These are phyloP conservation scores for Candida pseudoglaebosa DNA, from an alignment of 805 yeast species.

Conservation along the genomic window DNA sequence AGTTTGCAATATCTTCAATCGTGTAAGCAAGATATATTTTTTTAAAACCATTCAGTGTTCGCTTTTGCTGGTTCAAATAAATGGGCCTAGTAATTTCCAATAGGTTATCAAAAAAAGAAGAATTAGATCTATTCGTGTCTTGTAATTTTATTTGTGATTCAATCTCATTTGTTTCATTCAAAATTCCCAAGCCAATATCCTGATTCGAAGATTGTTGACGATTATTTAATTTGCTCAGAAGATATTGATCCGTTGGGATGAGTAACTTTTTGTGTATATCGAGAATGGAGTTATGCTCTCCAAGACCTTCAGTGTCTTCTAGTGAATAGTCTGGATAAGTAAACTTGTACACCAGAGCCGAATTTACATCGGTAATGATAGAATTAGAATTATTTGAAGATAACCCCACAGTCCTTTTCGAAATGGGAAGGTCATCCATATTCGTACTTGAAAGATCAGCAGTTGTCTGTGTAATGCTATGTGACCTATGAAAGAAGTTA, in stretches of 20 bases:
- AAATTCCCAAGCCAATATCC: slow-evolving; percentile 21
- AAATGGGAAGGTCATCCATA: slow-evolving; percentile 14
- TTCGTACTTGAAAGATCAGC: slow-evolving; percentile 4
- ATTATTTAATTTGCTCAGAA: slow-evolving; percentile 20
- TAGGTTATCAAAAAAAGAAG: slow-evolving; percentile 17
- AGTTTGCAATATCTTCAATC: slow-evolving; percentile 25
- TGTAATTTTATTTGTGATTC: slow-evolving; percentile 7
- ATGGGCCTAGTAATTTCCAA: slow-evolving; percentile 20
- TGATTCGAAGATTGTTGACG: slow-evolving; percentile 6
- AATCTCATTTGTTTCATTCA: slow-evolving; percentile 9
- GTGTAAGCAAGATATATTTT: slow-evolving; percentile 24
- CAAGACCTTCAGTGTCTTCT: slow-evolving; percentile 20
- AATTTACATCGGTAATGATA: slow-evolving; percentile 22
- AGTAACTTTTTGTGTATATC: slow-evolving; percentile 29
- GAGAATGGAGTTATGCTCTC: slow-evolving; percentile 18
- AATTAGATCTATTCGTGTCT: slow-evolving; percentile 16
- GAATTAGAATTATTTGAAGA: slow-evolving; percentile 36
- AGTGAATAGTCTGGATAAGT: slow-evolving; percentile 27
- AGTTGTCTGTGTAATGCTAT: slow-evolving; percentile 13
- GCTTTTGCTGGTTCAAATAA: slow-evolving; percentile 20
- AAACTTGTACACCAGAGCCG: slow-evolving; percentile 31
- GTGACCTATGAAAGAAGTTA: slow-evolving; percentile 29
- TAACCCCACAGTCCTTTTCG: slow-evolving; percentile 19
- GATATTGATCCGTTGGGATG: slow-evolving; percentile 33
- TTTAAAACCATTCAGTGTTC: slow-evolving; percentile 16